These are phyloP conservation scores for Fragilariopsis cylindrus DNA, from an alignment of 108 stramenopile species.

Conservation along the genomic window DNA sequence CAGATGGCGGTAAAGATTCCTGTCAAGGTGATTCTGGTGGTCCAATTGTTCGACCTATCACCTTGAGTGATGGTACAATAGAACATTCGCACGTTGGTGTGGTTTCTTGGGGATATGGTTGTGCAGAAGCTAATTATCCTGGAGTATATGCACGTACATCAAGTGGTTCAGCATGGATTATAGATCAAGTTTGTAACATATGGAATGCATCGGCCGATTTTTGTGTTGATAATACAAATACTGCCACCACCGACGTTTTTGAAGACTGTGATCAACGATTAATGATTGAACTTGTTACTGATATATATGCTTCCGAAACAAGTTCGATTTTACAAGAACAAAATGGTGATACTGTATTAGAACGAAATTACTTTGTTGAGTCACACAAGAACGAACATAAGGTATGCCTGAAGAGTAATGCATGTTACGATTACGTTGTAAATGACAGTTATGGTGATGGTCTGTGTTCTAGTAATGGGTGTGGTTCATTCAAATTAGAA, in stretches of 20 bases:
- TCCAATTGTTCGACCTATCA: conserved; percentile 21
- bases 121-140: conserved; percentile 21
- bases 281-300: not conserved
- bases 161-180: conserved; percentile 50
- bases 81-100: not conserved
- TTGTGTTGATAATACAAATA: conserved; percentile 13
- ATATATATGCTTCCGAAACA: not conserved
- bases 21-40: conserved; percentile 69
- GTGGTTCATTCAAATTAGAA: not conserved
- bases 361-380: not conserved
- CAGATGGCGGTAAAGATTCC: conserved; percentile 28
- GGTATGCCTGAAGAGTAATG: not conserved
- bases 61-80: no score
- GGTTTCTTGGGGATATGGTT: conserved; percentile 29
- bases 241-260: conserved; percentile 10
- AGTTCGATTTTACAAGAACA: not conserved
- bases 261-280: not conserved
- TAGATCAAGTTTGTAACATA: conserved; percentile 38
- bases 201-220: conserved; percentile 23
- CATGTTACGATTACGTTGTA: not conserved
- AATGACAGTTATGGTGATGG: not conserved
- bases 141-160: conserved; percentile 65
- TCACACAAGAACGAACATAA: not conserved
- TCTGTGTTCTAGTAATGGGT: not conserved
- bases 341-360: not conserved